Conservation (phyloP, 2,329 filamentous ascomycete species). For the Chaetomiaceae sp. region DNA sequence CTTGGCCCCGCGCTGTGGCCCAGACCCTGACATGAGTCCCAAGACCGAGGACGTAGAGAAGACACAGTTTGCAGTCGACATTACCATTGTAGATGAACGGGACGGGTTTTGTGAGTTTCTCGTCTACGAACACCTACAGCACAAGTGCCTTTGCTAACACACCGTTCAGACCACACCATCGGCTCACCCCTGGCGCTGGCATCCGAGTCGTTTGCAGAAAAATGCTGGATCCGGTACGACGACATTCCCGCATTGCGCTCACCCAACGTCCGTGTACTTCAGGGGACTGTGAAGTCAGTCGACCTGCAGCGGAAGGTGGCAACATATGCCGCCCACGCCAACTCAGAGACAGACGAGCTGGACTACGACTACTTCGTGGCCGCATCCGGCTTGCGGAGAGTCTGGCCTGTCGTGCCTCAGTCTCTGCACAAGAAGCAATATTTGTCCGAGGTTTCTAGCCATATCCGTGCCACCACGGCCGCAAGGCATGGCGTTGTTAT, state of each 20-base stretch:
- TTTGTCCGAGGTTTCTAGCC: constrained; percentile 54
- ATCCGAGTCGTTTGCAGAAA: constrained; percentile 56
- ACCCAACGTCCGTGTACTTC: constrained; percentile 58
- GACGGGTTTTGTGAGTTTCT: constrained; percentile 69
- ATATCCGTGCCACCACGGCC: constrained; percentile 51
- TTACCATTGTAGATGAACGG: constrained; percentile 73
- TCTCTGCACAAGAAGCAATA: constrained; percentile 58
- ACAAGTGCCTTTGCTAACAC: too few relatives aligned
- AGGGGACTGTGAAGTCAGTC: constrained; percentile 58
- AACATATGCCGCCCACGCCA: constrained; percentile 45
- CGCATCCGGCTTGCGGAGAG: constrained; percentile 63
- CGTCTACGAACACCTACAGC: too few relatives aligned
- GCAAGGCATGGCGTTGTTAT: constrained; percentile 59
- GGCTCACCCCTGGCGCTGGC: constrained; percentile 69
- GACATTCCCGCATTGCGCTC: constrained; percentile 63
- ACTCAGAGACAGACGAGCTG: constrained; percentile 35
- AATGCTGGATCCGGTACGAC: constrained; percentile 65
- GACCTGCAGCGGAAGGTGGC: constrained; percentile 57
- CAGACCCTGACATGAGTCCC: too few relatives aligned
- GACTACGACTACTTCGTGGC: constrained; percentile 73
- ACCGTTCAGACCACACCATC: constrained; percentile 63
- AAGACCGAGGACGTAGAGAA: too few relatives aligned
- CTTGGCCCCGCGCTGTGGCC: constrained; percentile 43
- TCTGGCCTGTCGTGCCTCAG: constrained; percentile 69
- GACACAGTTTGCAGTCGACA: constrained; percentile 51